Conservation (phyloP, 164 flowering plant species). For the Platanus orientalis region DNA sequence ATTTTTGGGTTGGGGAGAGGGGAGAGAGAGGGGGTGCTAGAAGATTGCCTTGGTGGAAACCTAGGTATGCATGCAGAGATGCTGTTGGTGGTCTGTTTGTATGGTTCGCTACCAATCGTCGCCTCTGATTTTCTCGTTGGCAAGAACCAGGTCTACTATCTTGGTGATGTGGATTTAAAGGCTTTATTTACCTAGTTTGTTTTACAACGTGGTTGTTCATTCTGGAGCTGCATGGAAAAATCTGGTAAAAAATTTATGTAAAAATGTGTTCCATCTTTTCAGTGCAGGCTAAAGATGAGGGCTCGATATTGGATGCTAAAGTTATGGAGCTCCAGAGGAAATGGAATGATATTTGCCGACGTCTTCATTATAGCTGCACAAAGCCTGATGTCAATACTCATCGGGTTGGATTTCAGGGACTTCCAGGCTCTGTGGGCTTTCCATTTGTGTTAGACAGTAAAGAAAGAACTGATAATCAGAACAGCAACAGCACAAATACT, state of each 20-base stretch:
- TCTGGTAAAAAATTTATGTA: conserved; percentile 18
- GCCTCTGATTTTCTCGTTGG: not conserved
- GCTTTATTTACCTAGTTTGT: not conserved
- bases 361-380: conserved; percentile 30
- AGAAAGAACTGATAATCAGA: conserved; percentile 14
- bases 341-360: conserved; percentile 57
- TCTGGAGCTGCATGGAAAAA: conserved; percentile 4
- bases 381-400: conserved; percentile 19
- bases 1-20: too few relatives aligned
- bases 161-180: not conserved
- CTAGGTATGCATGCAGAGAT: not conserved
- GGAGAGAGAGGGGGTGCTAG: too few relatives aligned
- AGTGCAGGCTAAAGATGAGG: conserved; percentile 84
- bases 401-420: conserved; percentile 15
- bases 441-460: conserved; percentile 21
- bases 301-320: conserved; percentile 33
- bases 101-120: not conserved
- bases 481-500: conserved; percentile 15
- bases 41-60: too few relatives aligned
- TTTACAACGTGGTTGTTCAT: not conserved
- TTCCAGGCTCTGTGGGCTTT: conserved; percentile 33
- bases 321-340: conserved; percentile 50
- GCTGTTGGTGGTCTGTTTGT: not conserved
- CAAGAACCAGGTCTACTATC: not conserved
- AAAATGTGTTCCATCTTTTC: conserved; percentile 35